phyloP scores from a whole-genome alignment of 257 asterid genomes.

The Nemophila menziesii region DNA sequence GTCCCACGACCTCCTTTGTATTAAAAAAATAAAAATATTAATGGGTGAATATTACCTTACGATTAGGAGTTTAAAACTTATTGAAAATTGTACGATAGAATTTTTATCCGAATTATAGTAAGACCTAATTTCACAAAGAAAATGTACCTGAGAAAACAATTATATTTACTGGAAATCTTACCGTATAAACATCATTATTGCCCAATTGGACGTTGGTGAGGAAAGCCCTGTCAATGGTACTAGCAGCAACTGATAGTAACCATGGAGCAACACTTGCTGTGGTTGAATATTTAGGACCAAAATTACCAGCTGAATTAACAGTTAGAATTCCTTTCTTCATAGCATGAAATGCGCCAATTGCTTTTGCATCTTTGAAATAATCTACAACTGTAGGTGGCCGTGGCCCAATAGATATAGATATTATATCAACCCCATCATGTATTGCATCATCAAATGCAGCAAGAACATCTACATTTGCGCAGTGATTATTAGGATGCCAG shows the following conservation, averaged over 20 bases:
- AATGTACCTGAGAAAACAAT: no score
- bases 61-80: no score
- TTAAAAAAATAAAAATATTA: no score
- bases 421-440: conserved; percentile 10
- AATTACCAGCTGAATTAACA: conserved; percentile 41
- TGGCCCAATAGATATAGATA: conserved; percentile 35
- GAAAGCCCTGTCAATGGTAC: conserved; percentile 34
- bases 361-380: conserved; percentile 21
- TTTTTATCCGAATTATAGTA: no score
- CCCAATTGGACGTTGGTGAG: conserved; percentile 30
- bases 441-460: conserved; percentile 38
- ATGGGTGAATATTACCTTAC: no score
- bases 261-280: conserved; percentile 32
- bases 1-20: no score
- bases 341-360: conserved; percentile 39
- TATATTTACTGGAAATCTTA: background rate
- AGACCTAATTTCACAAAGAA: no score
- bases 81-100: no score
- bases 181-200: conserved; percentile 3
- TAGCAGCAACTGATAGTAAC: conserved; percentile 44
- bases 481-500: conserved; percentile 27
- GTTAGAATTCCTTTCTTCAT: conserved; percentile 30
- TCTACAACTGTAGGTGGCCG: conserved; percentile 14
- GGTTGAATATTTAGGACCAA: conserved; percentile 17
- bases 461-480: conserved; percentile 33